Evolutionary conservation across 805 yeast genomes (phyloP).

Genomic region (Kuraishia capsulata): DNA sequence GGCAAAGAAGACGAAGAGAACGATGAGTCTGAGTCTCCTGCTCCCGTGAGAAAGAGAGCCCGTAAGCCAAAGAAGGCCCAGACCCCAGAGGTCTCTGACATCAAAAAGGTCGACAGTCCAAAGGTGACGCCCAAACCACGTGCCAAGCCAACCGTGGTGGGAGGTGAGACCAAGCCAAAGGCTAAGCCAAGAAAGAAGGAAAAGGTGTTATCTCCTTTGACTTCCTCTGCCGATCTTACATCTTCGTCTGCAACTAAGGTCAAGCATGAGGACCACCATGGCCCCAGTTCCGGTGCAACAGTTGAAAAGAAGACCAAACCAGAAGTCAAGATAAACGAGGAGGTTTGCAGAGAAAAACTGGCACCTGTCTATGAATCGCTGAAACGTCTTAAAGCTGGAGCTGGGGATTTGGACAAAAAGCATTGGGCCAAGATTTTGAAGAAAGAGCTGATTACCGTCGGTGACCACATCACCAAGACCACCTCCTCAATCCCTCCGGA

Average conservation of each 20-base stretch:
- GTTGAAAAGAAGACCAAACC: slow-evolving; percentile 4
- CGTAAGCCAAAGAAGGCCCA: slow-evolving; percentile 8
- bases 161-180: slow-evolving; percentile 3
- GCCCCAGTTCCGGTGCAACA: slow-evolving; percentile 7
- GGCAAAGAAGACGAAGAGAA: slow-evolving; percentile 27
- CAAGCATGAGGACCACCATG: slow-evolving; percentile 1
- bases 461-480: slow-evolving; percentile 52
- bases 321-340: slow-evolving; percentile 15
- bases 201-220: slow-evolving; percentile 7
- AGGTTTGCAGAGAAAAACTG: slow-evolving; percentile 48
- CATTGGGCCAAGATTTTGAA: slow-evolving; percentile 71
- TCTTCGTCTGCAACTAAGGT: no score
- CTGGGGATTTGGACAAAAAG: slow-evolving; percentile 60
- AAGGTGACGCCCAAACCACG: slow-evolving; percentile 3
- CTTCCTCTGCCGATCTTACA: no score
- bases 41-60: slow-evolving; percentile 11
- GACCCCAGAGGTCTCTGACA: slow-evolving; percentile 3
- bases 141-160: slow-evolving; percentile 7
- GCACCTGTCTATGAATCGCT: slow-evolving; percentile 63
- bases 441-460: slow-evolving; percentile 61
- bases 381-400: slow-evolving; percentile 59
- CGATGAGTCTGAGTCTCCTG: slow-evolving; percentile 5
- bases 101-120: neutral
- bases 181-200: slow-evolving; percentile 3
- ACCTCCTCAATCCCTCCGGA: slow-evolving; percentile 14